A percentile compares a stretch with the other conserved stretches of the same genome.
Conservation (phyloP, 768 basidiomycete species). For the Favolaschia claudopus region DNA sequence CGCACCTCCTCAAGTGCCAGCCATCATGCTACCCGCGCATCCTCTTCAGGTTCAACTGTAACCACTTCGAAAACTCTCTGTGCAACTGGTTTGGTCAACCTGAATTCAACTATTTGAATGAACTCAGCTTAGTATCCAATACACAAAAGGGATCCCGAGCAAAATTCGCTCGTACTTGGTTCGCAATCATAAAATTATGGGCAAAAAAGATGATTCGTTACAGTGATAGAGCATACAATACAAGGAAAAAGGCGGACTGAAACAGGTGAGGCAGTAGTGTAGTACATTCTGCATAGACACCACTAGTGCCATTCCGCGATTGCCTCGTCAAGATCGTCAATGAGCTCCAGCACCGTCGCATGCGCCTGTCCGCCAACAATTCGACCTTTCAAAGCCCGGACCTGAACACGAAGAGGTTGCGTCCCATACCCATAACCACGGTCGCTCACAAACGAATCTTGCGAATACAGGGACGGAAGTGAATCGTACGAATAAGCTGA, state of each 20-base stretch:
- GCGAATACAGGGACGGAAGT: constrained; percentile 31
- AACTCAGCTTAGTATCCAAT: too few relatives aligned
- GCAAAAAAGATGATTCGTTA: too few relatives aligned
- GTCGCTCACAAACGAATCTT: constrained; percentile 27
- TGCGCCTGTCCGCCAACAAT: constrained; percentile 23
- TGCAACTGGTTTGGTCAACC: too few relatives aligned
- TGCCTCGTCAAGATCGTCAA: constrained; percentile 43
- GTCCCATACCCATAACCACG: constrained; percentile 11
- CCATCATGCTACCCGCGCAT: too few relatives aligned
- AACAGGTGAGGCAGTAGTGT: background rate
- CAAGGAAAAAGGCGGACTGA: background rate
- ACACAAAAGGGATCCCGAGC: too few relatives aligned
- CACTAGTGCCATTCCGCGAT: constrained; percentile 39
- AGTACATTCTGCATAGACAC: background rate
- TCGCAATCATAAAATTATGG: too few relatives aligned
- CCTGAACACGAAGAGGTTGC: constrained; percentile 15
- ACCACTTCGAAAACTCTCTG: too few relatives aligned
- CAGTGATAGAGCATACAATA: too few relatives aligned
- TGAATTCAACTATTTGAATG: too few relatives aligned
- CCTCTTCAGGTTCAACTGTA: too few relatives aligned
- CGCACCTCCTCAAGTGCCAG: too few relatives aligned
- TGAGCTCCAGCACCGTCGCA: constrained; percentile 39
- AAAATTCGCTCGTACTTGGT: too few relatives aligned
- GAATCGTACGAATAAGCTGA: constrained; percentile 26
- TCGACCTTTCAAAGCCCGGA: background rate